Evolutionary conservation across 2,329 filamentous ascomycete genomes (phyloP), one percentile per base, ranked within the genome.

Genomic region (Periconia macrospinosa): DNA sequence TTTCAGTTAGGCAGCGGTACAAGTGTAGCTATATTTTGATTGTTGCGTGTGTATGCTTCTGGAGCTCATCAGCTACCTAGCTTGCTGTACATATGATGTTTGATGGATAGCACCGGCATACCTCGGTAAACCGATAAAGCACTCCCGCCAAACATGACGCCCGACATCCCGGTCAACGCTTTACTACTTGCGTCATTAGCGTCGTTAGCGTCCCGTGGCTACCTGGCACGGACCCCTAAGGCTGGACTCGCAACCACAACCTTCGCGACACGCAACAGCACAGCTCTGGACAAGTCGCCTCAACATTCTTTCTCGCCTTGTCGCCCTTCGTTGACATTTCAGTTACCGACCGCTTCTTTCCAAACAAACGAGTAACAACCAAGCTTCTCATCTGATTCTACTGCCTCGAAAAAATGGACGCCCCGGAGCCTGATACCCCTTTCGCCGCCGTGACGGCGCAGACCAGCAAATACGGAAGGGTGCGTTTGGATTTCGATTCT

Each of bases 401-500:
- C 33, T 13, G 11, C 15, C 33, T 37, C 6, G 15, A 14, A 37
- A 37, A 40, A 13, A 96, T 96, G 92, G 91, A 97, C 80, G 86
- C 86, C 68, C 83, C 87, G 58, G 91, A 96, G 80, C 88, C 91
- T 59, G 91, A 96, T 79, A 96, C 91, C 76, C 91, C 92, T 78
- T 97, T 96, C 79, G 90, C 88, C 71, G 89, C 91, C 60, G 91
- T 97, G 71, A 89, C 86, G 66, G 86, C 89, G 72, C 93, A 97
- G 68, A 96, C 92, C 18, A 88, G 86, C 49, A 87, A 82, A 71
- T 78, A 90, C 63, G 83, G 86, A 76, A 83, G 87, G 77, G 90
- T 92, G 78, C 66, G 86, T 79, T 49, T 33, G 44, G 44, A 30
- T n/a, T 37, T 37, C 33, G 11, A 37, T 37, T 37, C 33, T 37